A percentile compares a stretch with the other conserved stretches of the same genome.
Evolutionary conservation across 2,329 filamentous ascomycete genomes (phyloP).

Genomic region (Colletotrichum sp.): DNA sequence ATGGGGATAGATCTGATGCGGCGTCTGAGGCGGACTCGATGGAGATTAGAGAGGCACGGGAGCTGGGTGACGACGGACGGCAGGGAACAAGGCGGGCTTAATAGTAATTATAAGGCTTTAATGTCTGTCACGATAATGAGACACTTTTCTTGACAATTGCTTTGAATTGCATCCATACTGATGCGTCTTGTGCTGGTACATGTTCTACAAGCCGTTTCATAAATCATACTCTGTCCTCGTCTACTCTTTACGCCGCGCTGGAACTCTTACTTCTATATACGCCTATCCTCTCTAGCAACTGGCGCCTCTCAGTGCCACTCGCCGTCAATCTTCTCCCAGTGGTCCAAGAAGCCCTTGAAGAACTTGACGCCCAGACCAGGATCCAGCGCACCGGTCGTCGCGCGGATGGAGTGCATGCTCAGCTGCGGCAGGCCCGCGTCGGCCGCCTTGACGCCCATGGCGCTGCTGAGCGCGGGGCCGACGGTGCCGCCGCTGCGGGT

Average conservation of each 20-base stretch:
- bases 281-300: background rate
- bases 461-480: conserved; percentile 85
- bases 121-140: background rate
- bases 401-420: conserved; percentile 92
- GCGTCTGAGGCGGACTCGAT: conserved; percentile 24
- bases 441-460: conserved; percentile 80
- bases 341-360: conserved; percentile 88
- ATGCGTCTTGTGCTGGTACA: conserved; percentile 3
- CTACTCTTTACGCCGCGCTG: background rate
- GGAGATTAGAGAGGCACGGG: conserved; percentile 31
- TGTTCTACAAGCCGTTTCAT: conserved; percentile 9
- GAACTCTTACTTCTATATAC: background rate
- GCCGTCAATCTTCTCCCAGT: conserved; percentile 82
- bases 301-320: conserved; percentile 64
- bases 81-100: conserved; percentile 3
- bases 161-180: background rate
- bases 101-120: background rate
- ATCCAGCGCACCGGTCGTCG: conserved; percentile 84
- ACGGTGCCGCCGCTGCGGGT: conserved; percentile 89
- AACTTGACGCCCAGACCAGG: conserved; percentile 87
- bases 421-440: conserved; percentile 91
- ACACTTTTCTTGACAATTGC: background rate
- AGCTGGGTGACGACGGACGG: conserved; percentile 2
- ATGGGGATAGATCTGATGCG: conserved; percentile 29
- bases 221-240: background rate